phyloP scores from a whole-genome alignment of 208 protist species.

The Sergeia podlipaevii region DNA sequence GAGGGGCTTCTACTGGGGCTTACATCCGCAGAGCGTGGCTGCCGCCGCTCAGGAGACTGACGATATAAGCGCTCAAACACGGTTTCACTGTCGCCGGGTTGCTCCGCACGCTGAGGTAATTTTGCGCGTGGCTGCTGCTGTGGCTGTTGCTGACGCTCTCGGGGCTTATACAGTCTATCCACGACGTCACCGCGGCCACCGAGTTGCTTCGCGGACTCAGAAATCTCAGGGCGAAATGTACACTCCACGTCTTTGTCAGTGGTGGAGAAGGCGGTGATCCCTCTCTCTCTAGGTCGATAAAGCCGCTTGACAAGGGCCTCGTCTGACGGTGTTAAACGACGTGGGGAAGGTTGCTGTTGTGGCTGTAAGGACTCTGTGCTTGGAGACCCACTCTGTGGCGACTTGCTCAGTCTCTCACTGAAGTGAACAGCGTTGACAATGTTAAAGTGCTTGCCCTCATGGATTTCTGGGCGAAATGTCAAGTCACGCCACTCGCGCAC shows the following conservation, averaged over 20 bases:
- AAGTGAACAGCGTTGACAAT: too few species aligned
- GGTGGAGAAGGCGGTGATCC: too few species aligned
- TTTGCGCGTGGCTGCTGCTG: background rate
- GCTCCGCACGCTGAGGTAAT: background rate
- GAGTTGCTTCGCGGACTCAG: background rate
- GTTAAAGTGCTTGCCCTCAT: too few species aligned
- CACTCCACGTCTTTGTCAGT: conserved; percentile 5
- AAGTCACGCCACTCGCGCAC: conserved; percentile 40
- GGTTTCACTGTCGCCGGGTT: conserved; percentile 1
- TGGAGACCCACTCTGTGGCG: background rate
- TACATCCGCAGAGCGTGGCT: too few species aligned
- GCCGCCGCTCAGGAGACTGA: too few species aligned
- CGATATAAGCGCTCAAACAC: conserved; percentile 39
- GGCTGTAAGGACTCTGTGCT: too few species aligned
- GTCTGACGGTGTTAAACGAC: too few species aligned
- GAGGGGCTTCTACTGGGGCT: background rate
- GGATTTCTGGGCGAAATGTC: conserved; percentile 43
- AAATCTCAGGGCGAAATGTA: conserved; percentile 7
- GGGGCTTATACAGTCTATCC: background rate
- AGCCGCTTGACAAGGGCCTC: too few species aligned
- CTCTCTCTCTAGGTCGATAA: too few species aligned
- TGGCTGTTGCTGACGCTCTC: too few species aligned
- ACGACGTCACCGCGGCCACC: background rate
- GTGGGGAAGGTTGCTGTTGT: too few species aligned
- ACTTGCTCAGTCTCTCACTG: background rate